Evolutionary conservation across 305 asterid species (phyloP), one percentile per base, ranked within the genome.

Genomic region (Plantago coronopus): DNA sequence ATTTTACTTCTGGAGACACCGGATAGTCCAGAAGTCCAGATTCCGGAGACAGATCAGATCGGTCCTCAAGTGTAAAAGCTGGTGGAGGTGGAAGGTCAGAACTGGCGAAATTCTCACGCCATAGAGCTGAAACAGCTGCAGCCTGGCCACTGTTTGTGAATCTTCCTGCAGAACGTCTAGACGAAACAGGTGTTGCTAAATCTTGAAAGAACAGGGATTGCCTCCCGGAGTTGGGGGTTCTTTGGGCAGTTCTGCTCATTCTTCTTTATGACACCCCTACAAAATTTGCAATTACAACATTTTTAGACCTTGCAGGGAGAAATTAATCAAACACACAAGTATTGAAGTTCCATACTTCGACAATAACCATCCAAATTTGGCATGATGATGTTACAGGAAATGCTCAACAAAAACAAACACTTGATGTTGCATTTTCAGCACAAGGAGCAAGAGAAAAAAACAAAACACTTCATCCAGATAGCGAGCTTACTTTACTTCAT

Each of bases 21-120:
- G 84, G 78, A 66, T 81, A 86, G 58, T 86, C 96, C 7, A 74
- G 75, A 44, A 83, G 76, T 57, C 96, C 96, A 5, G 85, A 74
- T 59, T 89, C 97, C 0, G 97, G 88, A 18, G 99, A 93, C 47
- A 71, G 73, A 61, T 89, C 93, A 9, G 72, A 75, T 15, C 89
- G 81, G 72, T 93, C 99, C 63, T 89, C 99, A 17, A 93, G 95
- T 4, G 99, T 93, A 61, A 89, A 89, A 25, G 67, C 76, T 0
- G 99, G 99, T 0, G 99, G 99, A 23, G 97, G 99, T 0, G 97
- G 99, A 23, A 93, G 94, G 82, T 93, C 97, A 18, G 97, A 75
- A 62, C 49, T 82, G 62, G 93, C 69, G 29, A 87, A 87, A 78
- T 87, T 89, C 74, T 93, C 99, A 44, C 91, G 95, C 97, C 97